Evolutionary conservation across 768 basidiomycete species (phyloP).

Genomic region (Termitomyces sp.): DNA sequence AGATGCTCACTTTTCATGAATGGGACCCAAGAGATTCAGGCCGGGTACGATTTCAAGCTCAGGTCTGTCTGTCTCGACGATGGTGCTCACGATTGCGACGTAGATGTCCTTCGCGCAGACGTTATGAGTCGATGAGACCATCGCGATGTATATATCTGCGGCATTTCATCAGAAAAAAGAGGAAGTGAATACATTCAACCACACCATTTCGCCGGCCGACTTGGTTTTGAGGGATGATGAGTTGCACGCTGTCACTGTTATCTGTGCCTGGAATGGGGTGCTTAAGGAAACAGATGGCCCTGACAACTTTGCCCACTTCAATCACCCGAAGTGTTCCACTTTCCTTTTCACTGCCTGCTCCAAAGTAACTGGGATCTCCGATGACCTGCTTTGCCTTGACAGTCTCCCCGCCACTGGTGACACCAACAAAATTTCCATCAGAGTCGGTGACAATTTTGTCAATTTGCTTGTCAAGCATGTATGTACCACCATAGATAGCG

Average conservation of each 20-base stretch:
- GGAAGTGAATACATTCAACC: slow-evolving; percentile 18
- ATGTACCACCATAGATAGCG: slow-evolving; percentile 98
- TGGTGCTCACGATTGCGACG: slow-evolving; percentile 96
- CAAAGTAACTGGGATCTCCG: slow-evolving; percentile 97
- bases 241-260: slow-evolving; percentile 90
- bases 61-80: slow-evolving; percentile 92
- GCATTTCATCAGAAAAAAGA: background rate
- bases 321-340: slow-evolving; percentile 82
- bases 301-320: slow-evolving; percentile 90
- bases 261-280: slow-evolving; percentile 98
- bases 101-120: slow-evolving; percentile 95
- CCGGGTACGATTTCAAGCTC: slow-evolving; percentile 92
- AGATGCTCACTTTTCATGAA: slow-evolving; percentile 81
- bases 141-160: slow-evolving; percentile 96
- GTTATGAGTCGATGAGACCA: slow-evolving; percentile 95
- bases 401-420: slow-evolving; percentile 82
- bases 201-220: slow-evolving; percentile 87
- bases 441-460: slow-evolving; percentile 84
- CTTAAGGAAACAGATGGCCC: slow-evolving; percentile 97
- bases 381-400: slow-evolving; percentile 98
- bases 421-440: slow-evolving; percentile 89
- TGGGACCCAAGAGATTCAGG: slow-evolving; percentile 84
- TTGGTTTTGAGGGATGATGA: slow-evolving; percentile 99
- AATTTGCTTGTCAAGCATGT: slow-evolving; percentile 97
- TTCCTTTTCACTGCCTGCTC: slow-evolving; percentile 56